Base-by-base conservation (phyloP, 306 rosid genomes). In the Ormosia semicastrata region DNA sequence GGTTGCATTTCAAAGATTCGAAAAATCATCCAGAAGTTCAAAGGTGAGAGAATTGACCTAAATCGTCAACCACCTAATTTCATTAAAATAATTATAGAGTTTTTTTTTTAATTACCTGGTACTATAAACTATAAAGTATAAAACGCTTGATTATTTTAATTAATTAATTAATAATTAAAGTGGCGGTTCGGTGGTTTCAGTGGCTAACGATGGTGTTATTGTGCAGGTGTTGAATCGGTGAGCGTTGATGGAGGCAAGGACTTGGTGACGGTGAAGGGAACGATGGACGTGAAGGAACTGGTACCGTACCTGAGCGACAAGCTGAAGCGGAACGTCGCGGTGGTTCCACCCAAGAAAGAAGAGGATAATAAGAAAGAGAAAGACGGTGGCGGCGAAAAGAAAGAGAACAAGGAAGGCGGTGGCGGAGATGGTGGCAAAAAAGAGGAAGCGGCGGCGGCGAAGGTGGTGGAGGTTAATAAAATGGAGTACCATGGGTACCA, bases 1-100 rank as follows among this genome's bases (percentile, higher is more conserved):
- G 99, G 97, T n/a, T 95, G 99, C 90, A 85, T 88, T 7, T 69
- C 84, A 4, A 95, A 95, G 80, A 92, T 95, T 54, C 80, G 81
- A 58, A 89, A 60, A 80, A 80, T 85, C 74, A 77, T 93, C 64
- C 84, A 70, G 10, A 79, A 52, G 71, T 83, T 71, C 46, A 84
- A 87, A 60, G 99, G 99, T 92, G 71, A 86, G 89, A 46, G 59
- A 76, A 74, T 77, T 73, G 82, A 84, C 88, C 58, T 18, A 30
- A 24, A 3, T 30, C 13, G n/a, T 46, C 12, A 59, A 9, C 12
- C 60, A 46, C 71, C 18, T 60, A 60, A 63, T 47, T 34, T 13
- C 24, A 24, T 24, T 24, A 24, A 24, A 24, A 24, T 24, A 24
- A 24, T 24, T 24, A 24, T 24, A 24, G 24, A 1, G 1, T 24